phyloP scores from a whole-genome alignment of 345 rosid genomes.

The Hypericum perforatum region DNA sequence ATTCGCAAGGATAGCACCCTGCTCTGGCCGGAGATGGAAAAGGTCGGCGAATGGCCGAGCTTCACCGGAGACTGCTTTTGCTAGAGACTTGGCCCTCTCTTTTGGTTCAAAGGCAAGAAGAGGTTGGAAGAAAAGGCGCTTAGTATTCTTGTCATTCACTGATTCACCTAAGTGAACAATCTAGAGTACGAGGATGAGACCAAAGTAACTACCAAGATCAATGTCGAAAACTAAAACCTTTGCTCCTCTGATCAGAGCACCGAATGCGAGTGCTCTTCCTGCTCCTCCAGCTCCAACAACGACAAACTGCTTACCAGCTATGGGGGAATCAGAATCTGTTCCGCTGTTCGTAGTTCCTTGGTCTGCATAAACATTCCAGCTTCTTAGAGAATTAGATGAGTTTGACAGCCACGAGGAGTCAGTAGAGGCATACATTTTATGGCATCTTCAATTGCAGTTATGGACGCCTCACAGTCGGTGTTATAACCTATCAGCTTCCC shows the following conservation, averaged over 20 bases:
- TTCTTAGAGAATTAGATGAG: too few species aligned
- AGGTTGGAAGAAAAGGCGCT: not conserved
- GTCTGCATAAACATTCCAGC: slow-evolving; percentile 9
- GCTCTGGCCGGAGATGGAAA: slow-evolving; percentile 33
- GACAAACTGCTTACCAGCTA: slow-evolving; percentile 43
- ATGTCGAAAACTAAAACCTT: slow-evolving; percentile 40
- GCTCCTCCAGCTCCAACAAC: slow-evolving; percentile 63
- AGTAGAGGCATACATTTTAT: slow-evolving; percentile 25
- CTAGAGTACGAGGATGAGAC: not conserved
- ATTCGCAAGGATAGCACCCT: slow-evolving; percentile 52
- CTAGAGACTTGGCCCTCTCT: slow-evolving; percentile 52
- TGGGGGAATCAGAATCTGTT: slow-evolving; percentile 16
- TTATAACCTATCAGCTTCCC: slow-evolving; percentile 44
- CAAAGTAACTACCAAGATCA: slow-evolving; percentile 30
- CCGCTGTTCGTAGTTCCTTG: slow-evolving; percentile 11
- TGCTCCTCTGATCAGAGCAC: slow-evolving; percentile 48
- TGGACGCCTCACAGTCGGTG: slow-evolving; percentile 45
- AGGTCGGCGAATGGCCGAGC: slow-evolving; percentile 30
- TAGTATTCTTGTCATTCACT: too few species aligned
- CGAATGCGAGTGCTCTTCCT: slow-evolving; percentile 58
- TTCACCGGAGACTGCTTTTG: slow-evolving; percentile 40
- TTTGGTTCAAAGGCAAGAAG: slow-evolving; percentile 6
- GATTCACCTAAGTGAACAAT: not conserved
- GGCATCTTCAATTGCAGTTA: slow-evolving; percentile 49
- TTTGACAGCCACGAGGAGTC: too few species aligned